These are phyloP conservation scores for Suhomyces canberraensis DNA, from an alignment of 805 yeast species.

Conservation along the genomic window DNA sequence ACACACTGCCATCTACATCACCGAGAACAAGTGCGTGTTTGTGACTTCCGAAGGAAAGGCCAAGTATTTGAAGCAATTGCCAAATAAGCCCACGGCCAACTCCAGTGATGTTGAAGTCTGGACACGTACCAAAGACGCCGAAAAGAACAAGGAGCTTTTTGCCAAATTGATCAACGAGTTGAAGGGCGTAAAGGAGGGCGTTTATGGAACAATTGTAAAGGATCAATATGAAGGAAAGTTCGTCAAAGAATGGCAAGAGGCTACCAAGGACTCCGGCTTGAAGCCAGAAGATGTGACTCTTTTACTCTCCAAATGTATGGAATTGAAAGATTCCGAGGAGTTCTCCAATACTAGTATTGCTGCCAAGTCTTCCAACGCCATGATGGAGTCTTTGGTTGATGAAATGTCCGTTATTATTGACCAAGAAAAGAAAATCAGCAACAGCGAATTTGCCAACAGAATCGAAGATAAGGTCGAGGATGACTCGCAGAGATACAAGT, in stretches of 20 bases:
- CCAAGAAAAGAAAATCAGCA: conserved; percentile 75
- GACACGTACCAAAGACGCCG: conserved; percentile 78
- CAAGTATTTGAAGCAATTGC: conserved; percentile 64
- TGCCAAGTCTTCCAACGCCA: conserved; percentile 68
- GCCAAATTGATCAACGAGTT: conserved; percentile 51
- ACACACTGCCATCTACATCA: conserved; percentile 73
- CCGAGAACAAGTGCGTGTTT: conserved; percentile 55
- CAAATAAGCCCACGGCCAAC: conserved; percentile 36
- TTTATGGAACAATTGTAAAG: conserved; percentile 66
- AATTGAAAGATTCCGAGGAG: conserved; percentile 78
- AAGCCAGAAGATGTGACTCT: conserved; percentile 48
- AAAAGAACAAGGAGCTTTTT: conserved; percentile 67
- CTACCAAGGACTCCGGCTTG: conserved; percentile 22
- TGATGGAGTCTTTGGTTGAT: conserved; percentile 80
- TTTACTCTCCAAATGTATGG: conserved; percentile 55
- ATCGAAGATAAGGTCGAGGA: conserved; percentile 80
- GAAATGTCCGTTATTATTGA: conserved; percentile 86
- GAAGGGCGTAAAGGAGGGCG: conserved; percentile 32
- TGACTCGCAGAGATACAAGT: conserved; percentile 71
- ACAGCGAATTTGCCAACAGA: conserved; percentile 67
- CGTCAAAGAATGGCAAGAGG: conserved; percentile 71
- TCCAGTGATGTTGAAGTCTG: conserved; percentile 52
- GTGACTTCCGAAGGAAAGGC: conserved; percentile 85
- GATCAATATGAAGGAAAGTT: conserved; percentile 84
- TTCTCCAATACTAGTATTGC: conserved; percentile 63